Evolutionary conservation across 352 stramenopile species (phyloP).

Genomic region (Globisporangium cederbergense): DNA sequence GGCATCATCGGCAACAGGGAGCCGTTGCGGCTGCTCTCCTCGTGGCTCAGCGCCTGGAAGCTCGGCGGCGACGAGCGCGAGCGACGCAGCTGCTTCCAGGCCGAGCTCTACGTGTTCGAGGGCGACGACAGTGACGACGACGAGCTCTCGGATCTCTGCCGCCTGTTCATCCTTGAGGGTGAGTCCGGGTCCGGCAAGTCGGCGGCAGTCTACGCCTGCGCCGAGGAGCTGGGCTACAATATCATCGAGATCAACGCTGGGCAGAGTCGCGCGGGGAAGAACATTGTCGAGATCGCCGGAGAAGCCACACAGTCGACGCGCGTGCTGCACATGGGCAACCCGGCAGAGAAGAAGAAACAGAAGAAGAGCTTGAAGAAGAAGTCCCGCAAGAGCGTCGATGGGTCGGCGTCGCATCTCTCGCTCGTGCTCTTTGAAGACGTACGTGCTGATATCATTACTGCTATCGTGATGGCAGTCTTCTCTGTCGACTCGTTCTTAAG

Average conservation of each 20-base stretch:
- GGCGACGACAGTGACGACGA: constrained; percentile 57
- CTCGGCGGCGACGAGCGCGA: constrained; percentile 38
- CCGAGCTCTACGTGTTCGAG: constrained; percentile 68
- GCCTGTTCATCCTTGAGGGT: constrained; percentile 71
- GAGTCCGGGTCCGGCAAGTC: constrained; percentile 75
- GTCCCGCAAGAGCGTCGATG: constrained; percentile 33
- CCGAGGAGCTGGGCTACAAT: constrained; percentile 75
- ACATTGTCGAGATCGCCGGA: constrained; percentile 69
- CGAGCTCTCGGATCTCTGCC: constrained; percentile 45
- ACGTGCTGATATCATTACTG: constrained; percentile 11
- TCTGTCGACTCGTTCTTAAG: neutral
- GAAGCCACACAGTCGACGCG: constrained; percentile 82
- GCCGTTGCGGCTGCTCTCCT: constrained; percentile 52
- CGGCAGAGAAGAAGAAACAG: constrained; percentile 41
- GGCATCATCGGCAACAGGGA: constrained; percentile 72
- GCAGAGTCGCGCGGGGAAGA: constrained; percentile 66
- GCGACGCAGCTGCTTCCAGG: constrained; percentile 44
- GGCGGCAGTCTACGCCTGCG: constrained; percentile 73
- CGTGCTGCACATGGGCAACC: constrained; percentile 47
- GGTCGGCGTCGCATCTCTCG: constrained; percentile 49
- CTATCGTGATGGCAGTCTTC: neutral
- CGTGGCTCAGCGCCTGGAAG: constrained; percentile 80
- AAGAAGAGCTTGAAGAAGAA: constrained; percentile 42
- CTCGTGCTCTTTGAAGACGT: constrained; percentile 86
- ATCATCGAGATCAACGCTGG: constrained; percentile 86